Base-by-base conservation (phyloP, 495 filamentous ascomycete species). In the Lasiosphaeriaceae sp. region DNA sequence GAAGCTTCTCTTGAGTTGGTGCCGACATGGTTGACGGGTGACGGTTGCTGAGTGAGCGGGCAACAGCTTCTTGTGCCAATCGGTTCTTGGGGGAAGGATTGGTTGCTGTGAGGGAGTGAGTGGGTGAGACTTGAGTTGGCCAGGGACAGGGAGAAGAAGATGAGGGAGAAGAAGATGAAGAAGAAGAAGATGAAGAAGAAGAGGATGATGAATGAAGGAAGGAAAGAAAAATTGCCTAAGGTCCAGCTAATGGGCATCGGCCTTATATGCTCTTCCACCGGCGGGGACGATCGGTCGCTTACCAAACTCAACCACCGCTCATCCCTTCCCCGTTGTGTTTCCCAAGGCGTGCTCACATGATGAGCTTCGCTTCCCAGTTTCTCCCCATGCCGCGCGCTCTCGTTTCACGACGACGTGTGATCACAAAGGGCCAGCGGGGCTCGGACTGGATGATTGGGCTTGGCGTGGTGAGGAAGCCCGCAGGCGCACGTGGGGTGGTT, bases 1-100 rank as follows among this genome's bases (percentile, higher is more conserved):
- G 60, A 37, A 67, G 17, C 46, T 64, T 17, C 20, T 55, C 43
- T 31, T 41, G 6, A 3, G 52, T 26, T 29, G 51, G 37, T n/a
- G 51, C 7, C 31, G 51, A 53, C 51, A 53, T 53, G 7, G n/a
- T 43, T 26, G 2, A 7, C 17, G 9, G 31, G 12, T 12, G 31
- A 35, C 19, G 47, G 9, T 31, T 50, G 47, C 14, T 50, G 16
- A 3, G 23, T 14, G 23, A 50, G 23, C 47, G 23, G 31, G 5
- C 9, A 31, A 16, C 19, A 12, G 12, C n/a, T 2, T 12, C 39
- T 43, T 43, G 39, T 4, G 8, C 14, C 7, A 7, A 31, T 31
- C 4, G 26, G 26, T 9, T 31, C 9, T 31, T 31, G 3, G 26
- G 26, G n/a, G n/a, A n/a, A n/a, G n/a, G n/a, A n/a, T 31, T 31